Evolutionary conservation across 2,329 filamentous ascomycete species (phyloP).

Genomic region (Xylaria sp.): DNA sequence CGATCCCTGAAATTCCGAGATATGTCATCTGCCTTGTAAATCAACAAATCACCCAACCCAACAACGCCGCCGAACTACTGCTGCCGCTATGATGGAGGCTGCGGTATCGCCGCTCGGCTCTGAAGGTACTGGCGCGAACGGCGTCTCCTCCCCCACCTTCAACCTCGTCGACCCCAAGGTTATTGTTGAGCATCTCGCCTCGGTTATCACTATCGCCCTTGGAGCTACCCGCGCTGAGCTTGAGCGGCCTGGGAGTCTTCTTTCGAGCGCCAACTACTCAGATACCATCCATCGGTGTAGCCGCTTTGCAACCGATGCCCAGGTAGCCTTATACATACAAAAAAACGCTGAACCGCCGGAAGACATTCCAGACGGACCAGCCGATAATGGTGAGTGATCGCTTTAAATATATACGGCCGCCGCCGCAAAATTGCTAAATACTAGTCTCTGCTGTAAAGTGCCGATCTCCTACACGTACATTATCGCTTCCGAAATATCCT

Average conservation of each 20-base stretch:
- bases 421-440: constrained; percentile 3
- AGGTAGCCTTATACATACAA: constrained; percentile 89
- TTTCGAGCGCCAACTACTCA: constrained; percentile 74
- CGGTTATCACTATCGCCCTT: constrained; percentile 77
- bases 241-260: constrained; percentile 80
- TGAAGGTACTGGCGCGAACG: constrained; percentile 58
- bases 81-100: constrained; percentile 59
- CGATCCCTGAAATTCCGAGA: constrained; percentile 38
- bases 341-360: constrained; percentile 75
- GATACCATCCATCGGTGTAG: constrained; percentile 90
- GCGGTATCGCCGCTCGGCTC: constrained; percentile 57
- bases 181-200: constrained; percentile 76
- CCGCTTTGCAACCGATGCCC: constrained; percentile 88
- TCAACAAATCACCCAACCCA: constrained; percentile 15
- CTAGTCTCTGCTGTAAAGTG: constrained; percentile 50
- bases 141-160: constrained; percentile 58
- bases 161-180: constrained; percentile 72
- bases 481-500: constrained; percentile 83
- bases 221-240: constrained; percentile 82
- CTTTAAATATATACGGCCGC: neutral
- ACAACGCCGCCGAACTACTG: constrained; percentile 32
- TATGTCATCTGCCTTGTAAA: constrained; percentile 40
- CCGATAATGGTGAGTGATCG: constrained; percentile 55
- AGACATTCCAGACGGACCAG: constrained; percentile 60
- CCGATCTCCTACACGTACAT: constrained; percentile 76